Percentiles rank a stretch among this genome's conserved stretches.
These are phyloP conservation scores for Xylaria venustula DNA, from an alignment of 495 filamentous ascomycete genomes.

Conservation along the genomic window DNA sequence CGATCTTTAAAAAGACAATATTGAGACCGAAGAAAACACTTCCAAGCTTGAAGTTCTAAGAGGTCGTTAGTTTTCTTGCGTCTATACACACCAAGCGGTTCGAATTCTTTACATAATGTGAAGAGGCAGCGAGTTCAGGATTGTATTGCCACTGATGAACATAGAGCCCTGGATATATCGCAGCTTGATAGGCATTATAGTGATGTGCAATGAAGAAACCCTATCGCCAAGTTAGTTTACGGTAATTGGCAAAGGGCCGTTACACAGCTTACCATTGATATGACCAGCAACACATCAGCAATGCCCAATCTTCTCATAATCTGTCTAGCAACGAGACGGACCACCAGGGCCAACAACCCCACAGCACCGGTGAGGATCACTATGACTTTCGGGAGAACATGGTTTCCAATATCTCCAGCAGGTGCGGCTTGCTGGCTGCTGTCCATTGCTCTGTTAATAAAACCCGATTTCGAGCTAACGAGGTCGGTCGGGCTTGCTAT, in stretches of 20 bases:
- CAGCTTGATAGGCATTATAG: slow-evolving; percentile 4
- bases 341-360: neutral
- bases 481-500: neutral
- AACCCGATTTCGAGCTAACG: neutral
- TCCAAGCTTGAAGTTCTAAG: slow-evolving; percentile 7
- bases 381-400: slow-evolving; percentile 1
- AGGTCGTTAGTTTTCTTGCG: neutral
- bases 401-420: slow-evolving; percentile 7
- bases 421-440: neutral
- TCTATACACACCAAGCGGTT: neutral
- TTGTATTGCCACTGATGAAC: slow-evolving; percentile 9
- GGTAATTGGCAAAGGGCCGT: neutral
- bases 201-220: slow-evolving; percentile 2
- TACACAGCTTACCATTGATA: neutral
- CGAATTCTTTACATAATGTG: slow-evolving; percentile 4
- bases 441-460: neutral
- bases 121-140: slow-evolving; percentile 1
- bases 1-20: slow-evolving; percentile 21
- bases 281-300: slow-evolving; percentile 3
- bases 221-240: neutral
- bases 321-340: neutral
- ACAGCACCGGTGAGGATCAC: slow-evolving; percentile 1
- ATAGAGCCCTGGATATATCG: slow-evolving; percentile 1
- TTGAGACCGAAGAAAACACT: slow-evolving; percentile 22
- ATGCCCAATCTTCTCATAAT: slow-evolving; percentile 3